Conservation (phyloP, 2,329 filamentous ascomycete genomes). For the Thelonectria olida region DNA sequence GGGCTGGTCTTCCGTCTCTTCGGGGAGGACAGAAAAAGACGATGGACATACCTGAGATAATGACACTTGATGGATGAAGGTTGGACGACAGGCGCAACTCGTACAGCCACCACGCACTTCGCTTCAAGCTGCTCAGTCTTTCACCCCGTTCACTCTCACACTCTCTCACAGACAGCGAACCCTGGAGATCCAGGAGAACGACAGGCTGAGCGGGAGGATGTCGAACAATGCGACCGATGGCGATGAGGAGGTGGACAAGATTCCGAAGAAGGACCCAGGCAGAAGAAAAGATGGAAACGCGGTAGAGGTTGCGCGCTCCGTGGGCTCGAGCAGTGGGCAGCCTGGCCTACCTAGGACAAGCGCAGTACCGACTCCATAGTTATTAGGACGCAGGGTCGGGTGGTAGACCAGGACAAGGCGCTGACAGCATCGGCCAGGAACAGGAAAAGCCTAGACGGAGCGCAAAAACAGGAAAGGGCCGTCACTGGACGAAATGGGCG, state of each 20-base stretch:
- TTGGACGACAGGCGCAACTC: conserved; percentile 24
- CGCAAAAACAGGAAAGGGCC: conserved; percentile 15
- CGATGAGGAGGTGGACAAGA: background rate
- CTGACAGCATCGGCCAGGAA: conserved; percentile 15
- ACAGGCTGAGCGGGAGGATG: conserved; percentile 36
- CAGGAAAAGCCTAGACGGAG: conserved; percentile 13
- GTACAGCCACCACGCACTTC: conserved; percentile 28
- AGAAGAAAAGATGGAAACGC: conserved; percentile 22
- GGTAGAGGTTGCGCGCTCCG: conserved; percentile 23
- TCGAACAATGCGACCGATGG: conserved; percentile 22
- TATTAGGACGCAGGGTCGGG: conserved; percentile 32
- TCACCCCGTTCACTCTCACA: conserved; percentile 12
- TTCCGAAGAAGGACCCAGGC: background rate
- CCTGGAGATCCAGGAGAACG: conserved; percentile 41
- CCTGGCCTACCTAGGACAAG: conserved; percentile 1
- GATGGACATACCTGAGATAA: conserved; percentile 38
- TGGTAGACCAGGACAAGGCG: conserved; percentile 33
- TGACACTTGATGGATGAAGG: conserved; percentile 17
- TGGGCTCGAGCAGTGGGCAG: conserved; percentile 27
- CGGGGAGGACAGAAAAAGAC: conserved; percentile 20
- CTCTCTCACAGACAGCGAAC: conserved; percentile 40
- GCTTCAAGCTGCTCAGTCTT: background rate
- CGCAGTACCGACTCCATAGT: background rate
- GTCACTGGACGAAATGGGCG: conserved; percentile 12
- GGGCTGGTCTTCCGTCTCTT: conserved; percentile 19